Conservation (phyloP, 257 asterid species). For the Osmanthus fragrans region DNA sequence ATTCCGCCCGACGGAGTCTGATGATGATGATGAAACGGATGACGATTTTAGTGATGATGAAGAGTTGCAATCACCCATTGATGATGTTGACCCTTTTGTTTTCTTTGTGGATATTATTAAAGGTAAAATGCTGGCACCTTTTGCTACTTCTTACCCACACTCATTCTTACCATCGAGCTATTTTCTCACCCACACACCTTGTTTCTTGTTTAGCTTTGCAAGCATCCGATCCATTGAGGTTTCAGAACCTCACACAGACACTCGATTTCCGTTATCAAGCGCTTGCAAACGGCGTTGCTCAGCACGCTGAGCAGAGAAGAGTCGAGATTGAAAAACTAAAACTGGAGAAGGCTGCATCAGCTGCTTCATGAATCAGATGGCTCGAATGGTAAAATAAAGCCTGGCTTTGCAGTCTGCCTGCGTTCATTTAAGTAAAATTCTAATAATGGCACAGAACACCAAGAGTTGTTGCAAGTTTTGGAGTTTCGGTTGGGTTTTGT, state of each 20-base stretch:
- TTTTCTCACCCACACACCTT: conserved; percentile 10
- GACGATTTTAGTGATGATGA: conserved; percentile 98
- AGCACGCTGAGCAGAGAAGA: conserved; percentile 85
- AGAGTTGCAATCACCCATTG: conserved; percentile 94
- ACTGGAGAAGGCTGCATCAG: conserved; percentile 32
- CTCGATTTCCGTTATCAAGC: conserved; percentile 86
- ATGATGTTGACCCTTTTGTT: conserved; percentile 90
- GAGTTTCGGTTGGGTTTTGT: conserved; percentile 28
- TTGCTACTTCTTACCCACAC: not conserved
- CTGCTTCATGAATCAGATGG: conserved; percentile 45
- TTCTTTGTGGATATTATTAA: conserved; percentile 84
- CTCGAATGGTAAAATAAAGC: not conserved
- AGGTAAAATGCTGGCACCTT: conserved; percentile 45
- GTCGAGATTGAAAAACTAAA: conserved; percentile 52
- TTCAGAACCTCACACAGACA: conserved; percentile 78
- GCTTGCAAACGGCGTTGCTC: conserved; percentile 86
- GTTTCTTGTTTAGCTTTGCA: conserved; percentile 60
- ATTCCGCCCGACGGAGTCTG: conserved; percentile 60
- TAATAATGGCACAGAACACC: conserved; percentile 36
- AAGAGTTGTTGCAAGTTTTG: conserved; percentile 21
- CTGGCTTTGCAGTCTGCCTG: conserved; percentile 21
- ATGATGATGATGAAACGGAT: conserved; percentile 64
- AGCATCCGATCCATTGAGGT: conserved; percentile 80
- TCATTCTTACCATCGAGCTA: not conserved
- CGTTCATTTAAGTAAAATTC: conserved; percentile 23